Evolutionary conservation across 768 basidiomycete genomes (phyloP).

Genomic region (Multifurca ochricompacta): DNA sequence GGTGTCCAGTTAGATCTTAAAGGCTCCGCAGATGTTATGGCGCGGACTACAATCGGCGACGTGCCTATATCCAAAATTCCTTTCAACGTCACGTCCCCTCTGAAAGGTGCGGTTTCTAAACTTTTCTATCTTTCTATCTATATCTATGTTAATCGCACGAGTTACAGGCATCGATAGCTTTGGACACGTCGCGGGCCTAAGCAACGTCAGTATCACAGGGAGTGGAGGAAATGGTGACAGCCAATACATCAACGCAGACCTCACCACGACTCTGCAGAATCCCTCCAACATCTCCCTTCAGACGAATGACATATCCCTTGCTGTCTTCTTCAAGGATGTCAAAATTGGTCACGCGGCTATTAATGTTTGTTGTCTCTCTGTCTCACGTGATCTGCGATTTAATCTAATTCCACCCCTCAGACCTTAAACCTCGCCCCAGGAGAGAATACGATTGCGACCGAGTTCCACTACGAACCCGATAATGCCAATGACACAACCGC

Average conservation of each 20-base stretch:
- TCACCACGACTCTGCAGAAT: conserved; percentile 53
- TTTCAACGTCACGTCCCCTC: conserved; percentile 48
- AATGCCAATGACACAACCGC: conserved; percentile 61
- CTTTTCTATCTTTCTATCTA: background rate
- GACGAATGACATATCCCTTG: conserved; percentile 50
- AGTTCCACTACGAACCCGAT: conserved; percentile 62
- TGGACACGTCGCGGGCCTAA: conserved; percentile 41
- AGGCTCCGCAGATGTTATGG: conserved; percentile 52
- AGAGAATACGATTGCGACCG: conserved; percentile 41
- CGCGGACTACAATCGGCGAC: conserved; percentile 55
- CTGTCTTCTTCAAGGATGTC: conserved; percentile 48
- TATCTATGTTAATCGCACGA: background rate
- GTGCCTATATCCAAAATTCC: conserved; percentile 57
- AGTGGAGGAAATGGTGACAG: conserved; percentile 57
- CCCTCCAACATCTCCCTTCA: conserved; percentile 60
- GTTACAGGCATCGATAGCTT: conserved; percentile 59
- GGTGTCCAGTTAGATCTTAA: conserved; percentile 41
- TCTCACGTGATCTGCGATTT: background rate
- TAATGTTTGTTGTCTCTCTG: conserved; percentile 36
- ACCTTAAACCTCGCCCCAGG: conserved; percentile 53
- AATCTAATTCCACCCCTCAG: conserved; percentile 33
- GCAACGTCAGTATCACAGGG: conserved; percentile 52
- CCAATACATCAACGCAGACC: conserved; percentile 48
- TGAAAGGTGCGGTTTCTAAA: conserved; percentile 35
- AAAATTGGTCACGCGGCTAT: conserved; percentile 54